Percentiles rank a stretch among this genome's conserved stretches.
phyloP scores from a whole-genome alignment of 305 asterid genomes.

The Plantago rigida region DNA sequence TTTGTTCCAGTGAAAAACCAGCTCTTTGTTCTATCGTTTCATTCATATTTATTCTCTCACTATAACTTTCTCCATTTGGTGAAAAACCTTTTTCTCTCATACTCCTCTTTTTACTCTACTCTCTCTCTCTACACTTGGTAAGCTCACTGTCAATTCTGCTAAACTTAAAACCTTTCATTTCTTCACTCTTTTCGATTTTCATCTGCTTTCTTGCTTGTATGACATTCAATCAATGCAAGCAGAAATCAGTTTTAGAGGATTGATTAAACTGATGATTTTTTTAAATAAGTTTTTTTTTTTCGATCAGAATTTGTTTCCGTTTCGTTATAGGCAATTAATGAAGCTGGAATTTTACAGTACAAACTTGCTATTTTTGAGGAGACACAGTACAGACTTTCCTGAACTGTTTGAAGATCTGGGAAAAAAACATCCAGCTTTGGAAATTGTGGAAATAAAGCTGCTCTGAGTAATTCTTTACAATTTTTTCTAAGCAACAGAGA shows the following conservation, averaged over 20 bases:
- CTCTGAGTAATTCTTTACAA: neutral
- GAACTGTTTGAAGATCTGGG: constrained; percentile 20
- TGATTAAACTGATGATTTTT: too few species aligned
- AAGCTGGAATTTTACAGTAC: too few species aligned
- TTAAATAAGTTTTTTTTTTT: too few species aligned
- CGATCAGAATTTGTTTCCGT: too few species aligned
- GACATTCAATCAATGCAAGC: too few species aligned
- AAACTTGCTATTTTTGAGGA: constrained; percentile 26
- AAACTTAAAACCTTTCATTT: constrained; percentile 13
- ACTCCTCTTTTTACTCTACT: constrained; percentile 6
- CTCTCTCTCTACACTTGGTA: constrained; percentile 12
- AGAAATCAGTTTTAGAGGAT: too few species aligned
- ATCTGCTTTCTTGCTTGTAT: too few species aligned
- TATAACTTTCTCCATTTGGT: constrained; percentile 28
- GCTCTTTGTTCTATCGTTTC: neutral
- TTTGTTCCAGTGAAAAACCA: neutral
- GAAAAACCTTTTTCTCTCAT: constrained; percentile 6
- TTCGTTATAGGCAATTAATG: too few species aligned
- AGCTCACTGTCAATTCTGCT: constrained; percentile 18
- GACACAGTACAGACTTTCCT: constrained; percentile 14
- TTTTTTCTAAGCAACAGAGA: constrained; percentile 10
- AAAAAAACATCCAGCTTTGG: constrained; percentile 18
- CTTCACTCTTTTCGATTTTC: too few species aligned
- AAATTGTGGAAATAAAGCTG: constrained; percentile 22
- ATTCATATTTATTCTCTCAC: too few species aligned